phyloP scores from a whole-genome alignment of 1,139 yeast genomes.

The Chernovozyma aurita region DNA sequence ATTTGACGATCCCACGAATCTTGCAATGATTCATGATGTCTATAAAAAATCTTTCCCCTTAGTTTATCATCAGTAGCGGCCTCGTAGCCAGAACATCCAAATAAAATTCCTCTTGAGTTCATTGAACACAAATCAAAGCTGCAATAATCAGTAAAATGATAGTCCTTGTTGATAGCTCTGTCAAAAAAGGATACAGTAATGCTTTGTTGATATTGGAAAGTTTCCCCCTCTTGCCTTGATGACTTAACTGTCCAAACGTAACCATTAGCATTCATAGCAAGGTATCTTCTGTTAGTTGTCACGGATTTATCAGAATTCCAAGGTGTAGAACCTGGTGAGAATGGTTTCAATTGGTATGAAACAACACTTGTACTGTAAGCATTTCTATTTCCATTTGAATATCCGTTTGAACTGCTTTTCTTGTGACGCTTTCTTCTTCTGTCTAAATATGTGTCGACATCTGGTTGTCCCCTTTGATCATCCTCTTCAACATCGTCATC shows the following conservation, averaged over 20 bases:
- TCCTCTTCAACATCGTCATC: conserved; percentile 24
- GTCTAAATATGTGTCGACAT: conserved; percentile 12
- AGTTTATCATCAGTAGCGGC: conserved; percentile 12
- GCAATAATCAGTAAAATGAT: conserved; percentile 75
- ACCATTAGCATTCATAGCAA: conserved; percentile 78
- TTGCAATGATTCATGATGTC: conserved; percentile 42
- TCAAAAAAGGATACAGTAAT: conserved; percentile 87
- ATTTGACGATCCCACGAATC: conserved; percentile 43
- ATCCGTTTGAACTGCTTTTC: conserved; percentile 14
- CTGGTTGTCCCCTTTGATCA: conserved; percentile 15
- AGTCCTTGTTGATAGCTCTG: conserved; percentile 70
- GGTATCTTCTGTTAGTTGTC: conserved; percentile 54
- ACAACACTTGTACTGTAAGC: not conserved
- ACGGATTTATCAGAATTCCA: conserved; percentile 48
- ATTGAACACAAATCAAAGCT: conserved; percentile 75
- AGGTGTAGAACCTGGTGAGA: conserved; percentile 84
- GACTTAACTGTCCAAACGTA: conserved; percentile 72
- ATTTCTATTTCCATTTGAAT: conserved; percentile 1
- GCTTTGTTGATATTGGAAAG: conserved; percentile 41
- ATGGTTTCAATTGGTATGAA: conserved; percentile 25
- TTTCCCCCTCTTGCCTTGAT: conserved; percentile 10
- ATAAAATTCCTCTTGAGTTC: conserved; percentile 59
- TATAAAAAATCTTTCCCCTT: conserved; percentile 34
- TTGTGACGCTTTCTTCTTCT: conserved; percentile 24
- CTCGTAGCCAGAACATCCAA: conserved; percentile 45